These are phyloP conservation scores for Oryza rufipogon DNA, from an alignment of 176 grass and related monocot genomes.

Conservation along the genomic window DNA sequence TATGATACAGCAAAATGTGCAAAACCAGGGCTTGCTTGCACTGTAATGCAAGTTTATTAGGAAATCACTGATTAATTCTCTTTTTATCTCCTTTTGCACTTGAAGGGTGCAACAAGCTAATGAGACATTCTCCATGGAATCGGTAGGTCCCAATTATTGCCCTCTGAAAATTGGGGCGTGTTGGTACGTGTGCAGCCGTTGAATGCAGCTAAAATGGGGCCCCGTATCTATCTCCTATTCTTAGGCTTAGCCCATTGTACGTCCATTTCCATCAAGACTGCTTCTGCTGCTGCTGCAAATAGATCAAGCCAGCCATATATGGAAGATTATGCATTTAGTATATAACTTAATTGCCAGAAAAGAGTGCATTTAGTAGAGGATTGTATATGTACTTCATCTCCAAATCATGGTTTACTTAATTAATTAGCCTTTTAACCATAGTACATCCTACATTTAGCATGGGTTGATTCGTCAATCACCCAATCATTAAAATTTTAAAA, in stretches of 20 bases:
- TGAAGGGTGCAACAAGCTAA: background rate
- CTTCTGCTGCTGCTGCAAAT: background rate
- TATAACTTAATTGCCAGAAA: background rate
- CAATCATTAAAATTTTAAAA: background rate
- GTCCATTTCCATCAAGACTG: conserved; percentile 19
- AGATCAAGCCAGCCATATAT: background rate
- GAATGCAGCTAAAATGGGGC: conserved; percentile 28
- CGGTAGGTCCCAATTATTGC: conserved; percentile 7
- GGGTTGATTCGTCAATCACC: background rate
- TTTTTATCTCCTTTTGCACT: background rate
- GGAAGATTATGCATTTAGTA: too few species aligned
- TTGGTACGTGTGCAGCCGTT: conserved; percentile 36
- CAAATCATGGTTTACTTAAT: background rate
- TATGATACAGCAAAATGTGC: background rate
- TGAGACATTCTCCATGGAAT: background rate
- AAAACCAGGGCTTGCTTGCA: conserved; percentile 1
- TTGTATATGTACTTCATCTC: background rate
- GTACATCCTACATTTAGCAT: background rate
- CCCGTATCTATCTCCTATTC: conserved; percentile 4
- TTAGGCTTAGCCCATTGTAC: background rate
- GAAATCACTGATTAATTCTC: background rate
- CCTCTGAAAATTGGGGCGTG: conserved; percentile 26
- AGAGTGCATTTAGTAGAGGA: background rate
- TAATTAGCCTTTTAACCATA: background rate
- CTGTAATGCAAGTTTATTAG: conserved; percentile 20